Evolutionary conservation across 2,329 filamentous ascomycete genomes (phyloP).

Genomic region (Aureobasidium musti): DNA sequence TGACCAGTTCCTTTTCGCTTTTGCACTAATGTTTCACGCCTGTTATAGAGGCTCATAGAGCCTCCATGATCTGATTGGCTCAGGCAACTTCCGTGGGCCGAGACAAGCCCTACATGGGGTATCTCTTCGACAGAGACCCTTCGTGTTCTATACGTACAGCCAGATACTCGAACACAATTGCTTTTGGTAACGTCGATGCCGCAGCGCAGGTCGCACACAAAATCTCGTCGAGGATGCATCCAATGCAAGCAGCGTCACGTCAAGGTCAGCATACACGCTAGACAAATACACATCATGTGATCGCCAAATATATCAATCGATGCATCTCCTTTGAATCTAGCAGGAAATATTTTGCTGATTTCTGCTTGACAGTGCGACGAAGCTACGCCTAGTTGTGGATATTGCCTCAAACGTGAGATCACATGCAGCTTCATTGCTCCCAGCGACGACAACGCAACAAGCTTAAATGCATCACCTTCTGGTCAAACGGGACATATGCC

Average conservation of each 20-base stretch:
- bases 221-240: slow-evolving; percentile 30
- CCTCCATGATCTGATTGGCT: not conserved
- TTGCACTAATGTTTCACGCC: not conserved
- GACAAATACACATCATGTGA: not conserved
- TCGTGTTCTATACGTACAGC: not conserved
- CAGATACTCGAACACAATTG: not conserved
- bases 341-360: not conserved
- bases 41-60: not conserved
- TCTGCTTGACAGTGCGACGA: slow-evolving; percentile 28
- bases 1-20: not conserved
- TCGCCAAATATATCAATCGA: not conserved
- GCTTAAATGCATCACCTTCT: not conserved
- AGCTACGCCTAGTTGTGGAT: slow-evolving; percentile 23
- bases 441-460: not conserved
- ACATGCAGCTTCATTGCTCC: slow-evolving; percentile 11
- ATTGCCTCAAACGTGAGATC: slow-evolving; percentile 24
- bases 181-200: not conserved
- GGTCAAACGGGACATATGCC: not conserved
- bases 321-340: not conserved
- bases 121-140: not conserved
- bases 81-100: not conserved
- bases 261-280: slow-evolving; percentile 24
- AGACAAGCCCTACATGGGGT: not conserved
- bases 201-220: slow-evolving; percentile 25
- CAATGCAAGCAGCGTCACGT: slow-evolving; percentile 32